Evolutionary conservation across 139 green algal genomes (phyloP).

Genomic region (Chlamydomonas schloesseri): DNA sequence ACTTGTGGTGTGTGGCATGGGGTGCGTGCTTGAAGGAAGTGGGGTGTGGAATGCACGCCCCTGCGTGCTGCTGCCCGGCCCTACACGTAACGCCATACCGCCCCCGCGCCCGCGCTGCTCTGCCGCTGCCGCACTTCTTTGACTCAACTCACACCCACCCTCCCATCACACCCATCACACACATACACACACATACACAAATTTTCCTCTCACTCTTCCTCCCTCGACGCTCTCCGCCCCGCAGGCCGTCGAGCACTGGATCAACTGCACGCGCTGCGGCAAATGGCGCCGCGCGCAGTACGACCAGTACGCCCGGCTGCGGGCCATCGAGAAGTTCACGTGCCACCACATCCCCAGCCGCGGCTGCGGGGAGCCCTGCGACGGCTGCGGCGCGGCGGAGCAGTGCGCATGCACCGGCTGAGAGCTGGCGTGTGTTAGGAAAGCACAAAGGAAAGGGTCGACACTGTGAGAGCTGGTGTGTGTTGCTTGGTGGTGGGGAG

Average conservation of each 20-base stretch:
- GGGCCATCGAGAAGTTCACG: not conserved
- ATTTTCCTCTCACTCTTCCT: not conserved
- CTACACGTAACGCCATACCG: too few relatives aligned
- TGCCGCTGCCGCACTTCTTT: not conserved
- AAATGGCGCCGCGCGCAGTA: slow-evolving; percentile 22
- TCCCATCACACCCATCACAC: not conserved
- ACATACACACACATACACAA: not conserved
- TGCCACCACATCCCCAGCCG: not conserved
- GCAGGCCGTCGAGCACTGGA: slow-evolving; percentile 24
- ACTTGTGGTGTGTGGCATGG: too few relatives aligned
- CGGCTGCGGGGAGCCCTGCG: slow-evolving; percentile 1
- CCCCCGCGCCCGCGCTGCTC: too few relatives aligned
- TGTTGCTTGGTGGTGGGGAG: too few relatives aligned
- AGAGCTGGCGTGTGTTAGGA: too few relatives aligned
- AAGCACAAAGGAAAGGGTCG: too few relatives aligned
- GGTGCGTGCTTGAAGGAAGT: too few relatives aligned
- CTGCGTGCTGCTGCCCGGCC: too few relatives aligned
- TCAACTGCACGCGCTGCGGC: slow-evolving; percentile 14
- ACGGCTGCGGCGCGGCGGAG: not conserved
- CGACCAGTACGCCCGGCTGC: not conserved
- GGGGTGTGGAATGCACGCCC: too few relatives aligned
- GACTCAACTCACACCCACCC: too few relatives aligned
- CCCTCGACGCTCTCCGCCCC: not conserved
- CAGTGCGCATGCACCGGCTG: too few relatives aligned
- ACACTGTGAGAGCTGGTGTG: too few relatives aligned